Conservation (phyloP, 495 filamentous ascomycete species). For the Aspergillus asperescens region DNA sequence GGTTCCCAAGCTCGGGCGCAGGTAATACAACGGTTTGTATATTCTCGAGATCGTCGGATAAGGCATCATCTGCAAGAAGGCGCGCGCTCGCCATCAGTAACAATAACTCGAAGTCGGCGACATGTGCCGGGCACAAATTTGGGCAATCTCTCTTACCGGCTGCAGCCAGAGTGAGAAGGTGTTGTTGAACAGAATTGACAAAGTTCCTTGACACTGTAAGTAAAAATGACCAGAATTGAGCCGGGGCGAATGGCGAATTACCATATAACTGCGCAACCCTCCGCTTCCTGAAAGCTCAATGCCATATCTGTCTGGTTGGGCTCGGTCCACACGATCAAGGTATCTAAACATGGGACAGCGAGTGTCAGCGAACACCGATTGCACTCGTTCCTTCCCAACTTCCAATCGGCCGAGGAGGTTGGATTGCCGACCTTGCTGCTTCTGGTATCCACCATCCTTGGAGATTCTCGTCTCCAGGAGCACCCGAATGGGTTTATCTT, state of each 20-base stretch:
- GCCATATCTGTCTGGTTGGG: constrained; percentile 87
- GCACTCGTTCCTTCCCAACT: not conserved
- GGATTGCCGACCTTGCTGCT: constrained; percentile 76
- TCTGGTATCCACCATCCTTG: constrained; percentile 96
- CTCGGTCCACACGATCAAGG: constrained; percentile 97
- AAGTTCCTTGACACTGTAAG: constrained; percentile 68
- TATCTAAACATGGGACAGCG: constrained; percentile 55
- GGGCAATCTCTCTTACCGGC: constrained; percentile 39
- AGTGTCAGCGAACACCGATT: constrained; percentile 19
- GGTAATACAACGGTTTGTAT: constrained; percentile 70
- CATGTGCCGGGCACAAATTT: constrained; percentile 6
- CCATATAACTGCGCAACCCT: constrained; percentile 92
- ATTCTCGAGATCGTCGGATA: constrained; percentile 83
- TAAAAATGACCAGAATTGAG: constrained; percentile 2
- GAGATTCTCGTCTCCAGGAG: constrained; percentile 83
- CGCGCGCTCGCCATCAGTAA: not conserved
- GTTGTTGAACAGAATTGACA: constrained; percentile 75
- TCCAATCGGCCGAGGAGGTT: constrained; percentile 10
- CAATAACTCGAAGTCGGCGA: not conserved
- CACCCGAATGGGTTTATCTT: constrained; percentile 78
- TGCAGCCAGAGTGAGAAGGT: constrained; percentile 48
- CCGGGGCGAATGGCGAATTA: constrained; percentile 32
- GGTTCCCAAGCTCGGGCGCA: constrained; percentile 67
- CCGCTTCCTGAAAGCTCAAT: constrained; percentile 95
- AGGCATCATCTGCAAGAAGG: constrained; percentile 63